A percentile compares a stretch with the other conserved stretches of the same genome.
These are phyloP conservation scores for Crithidia thermophila DNA, from an alignment of 208 protist species.

Conservation along the genomic window DNA sequence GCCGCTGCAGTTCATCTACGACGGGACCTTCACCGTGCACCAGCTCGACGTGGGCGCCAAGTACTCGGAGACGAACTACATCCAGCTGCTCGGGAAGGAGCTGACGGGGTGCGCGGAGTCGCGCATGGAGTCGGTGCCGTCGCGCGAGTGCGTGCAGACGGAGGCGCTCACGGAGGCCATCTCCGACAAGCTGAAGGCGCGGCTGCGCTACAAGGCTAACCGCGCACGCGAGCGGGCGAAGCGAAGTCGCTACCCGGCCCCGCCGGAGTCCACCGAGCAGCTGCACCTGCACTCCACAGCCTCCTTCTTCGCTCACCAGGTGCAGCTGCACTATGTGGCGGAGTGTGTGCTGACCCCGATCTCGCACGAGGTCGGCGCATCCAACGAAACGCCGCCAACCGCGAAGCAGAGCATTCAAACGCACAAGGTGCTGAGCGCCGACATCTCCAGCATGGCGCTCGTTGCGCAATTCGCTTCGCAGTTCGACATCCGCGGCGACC, in stretches of 20 bases:
- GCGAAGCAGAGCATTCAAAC: conserved; percentile 5
- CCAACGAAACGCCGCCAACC: neutral
- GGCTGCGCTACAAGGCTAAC: conserved; percentile 52
- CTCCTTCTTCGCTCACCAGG: conserved; percentile 71
- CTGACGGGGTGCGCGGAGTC: conserved; percentile 71
- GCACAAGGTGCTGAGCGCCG: conserved; percentile 35
- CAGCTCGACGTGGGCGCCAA: conserved; percentile 61
- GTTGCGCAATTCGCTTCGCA: conserved; percentile 51
- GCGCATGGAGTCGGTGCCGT: conserved; percentile 57
- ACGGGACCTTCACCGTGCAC: conserved; percentile 71
- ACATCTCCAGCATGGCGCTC: conserved; percentile 33
- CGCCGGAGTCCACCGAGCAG: conserved; percentile 65
- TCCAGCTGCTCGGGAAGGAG: conserved; percentile 59
- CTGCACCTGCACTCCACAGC: conserved; percentile 65
- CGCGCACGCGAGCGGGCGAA: conserved; percentile 59
- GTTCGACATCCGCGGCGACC: conserved; percentile 47
- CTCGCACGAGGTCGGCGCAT: neutral
- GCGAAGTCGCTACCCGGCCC: conserved; percentile 61
- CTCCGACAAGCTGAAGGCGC: conserved; percentile 45
- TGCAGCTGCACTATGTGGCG: conserved; percentile 75
- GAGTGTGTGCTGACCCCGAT: conserved; percentile 49
- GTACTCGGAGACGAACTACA: conserved; percentile 67
- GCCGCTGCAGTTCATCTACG: conserved; percentile 48
- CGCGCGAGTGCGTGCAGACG: conserved; percentile 83
- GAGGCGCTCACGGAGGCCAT: conserved; percentile 79